Conservation (phyloP, 139 green algal species). For the Eudorina sp. region DNA sequence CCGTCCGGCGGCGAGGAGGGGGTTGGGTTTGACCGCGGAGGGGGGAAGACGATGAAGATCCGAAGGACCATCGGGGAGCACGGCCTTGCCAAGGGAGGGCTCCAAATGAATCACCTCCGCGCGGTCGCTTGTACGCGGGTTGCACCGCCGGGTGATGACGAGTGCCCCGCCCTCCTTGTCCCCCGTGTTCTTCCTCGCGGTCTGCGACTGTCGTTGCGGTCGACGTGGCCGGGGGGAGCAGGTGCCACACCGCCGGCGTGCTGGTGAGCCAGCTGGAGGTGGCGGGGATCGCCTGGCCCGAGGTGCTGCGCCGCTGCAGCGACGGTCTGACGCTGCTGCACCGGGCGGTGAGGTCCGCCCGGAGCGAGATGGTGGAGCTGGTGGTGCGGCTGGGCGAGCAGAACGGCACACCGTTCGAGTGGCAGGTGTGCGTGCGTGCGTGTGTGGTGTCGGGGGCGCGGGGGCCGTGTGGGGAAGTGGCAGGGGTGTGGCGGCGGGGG, state of each 20-base stretch:
- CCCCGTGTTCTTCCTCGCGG: no score
- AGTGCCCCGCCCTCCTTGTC: no score
- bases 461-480: not conserved
- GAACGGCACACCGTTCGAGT: constrained; percentile 35
- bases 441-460: not conserved
- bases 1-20: not conserved
- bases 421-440: constrained; percentile 31
- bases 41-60: no score
- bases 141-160: no score
- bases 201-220: no score
- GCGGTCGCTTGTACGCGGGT: no score
- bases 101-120: no score
- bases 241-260: constrained; percentile 13
- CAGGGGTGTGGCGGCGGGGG: not conserved
- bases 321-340: constrained; percentile 49
- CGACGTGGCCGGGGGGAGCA: not conserved
- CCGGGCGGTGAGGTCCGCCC: not conserved
- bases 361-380: constrained; percentile 15
- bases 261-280: constrained; percentile 25
- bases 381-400: constrained; percentile 33
- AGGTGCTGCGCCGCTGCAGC: constrained; percentile 38
- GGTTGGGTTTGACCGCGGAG: not conserved
- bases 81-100: no score
- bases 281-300: not conserved
- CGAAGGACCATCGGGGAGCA: no score